A percentile compares a stretch with the other conserved stretches of the same genome.
Conservation (phyloP, 2,329 filamentous ascomycete species). For the Raffaelea arxii region DNA sequence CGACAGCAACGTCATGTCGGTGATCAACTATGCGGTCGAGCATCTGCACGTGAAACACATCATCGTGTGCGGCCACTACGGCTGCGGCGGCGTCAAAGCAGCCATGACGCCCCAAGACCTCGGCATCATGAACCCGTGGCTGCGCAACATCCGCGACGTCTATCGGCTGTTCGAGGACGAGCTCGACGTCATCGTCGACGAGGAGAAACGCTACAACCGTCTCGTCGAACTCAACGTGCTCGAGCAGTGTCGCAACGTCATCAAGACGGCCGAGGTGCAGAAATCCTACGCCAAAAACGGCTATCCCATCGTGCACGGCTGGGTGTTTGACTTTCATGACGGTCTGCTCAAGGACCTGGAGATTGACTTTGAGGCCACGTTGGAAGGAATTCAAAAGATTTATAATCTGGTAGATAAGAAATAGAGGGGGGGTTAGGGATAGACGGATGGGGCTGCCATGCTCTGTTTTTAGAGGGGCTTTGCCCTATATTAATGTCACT, state of each 20-base stretch:
- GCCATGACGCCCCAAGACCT: constrained; percentile 63
- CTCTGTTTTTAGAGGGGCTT: too few relatives aligned
- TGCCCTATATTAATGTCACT: too few relatives aligned
- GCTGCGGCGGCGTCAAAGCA: constrained; percentile 33
- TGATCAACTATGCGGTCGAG: constrained; percentile 79
- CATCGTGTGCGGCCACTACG: constrained; percentile 70
- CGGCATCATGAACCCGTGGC: constrained; percentile 63
- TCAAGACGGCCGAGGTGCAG: constrained; percentile 73
- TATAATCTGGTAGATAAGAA: constrained; percentile 26
- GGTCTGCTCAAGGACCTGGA: constrained; percentile 54
- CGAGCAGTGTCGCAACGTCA: constrained; percentile 66
- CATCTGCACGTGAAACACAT: constrained; percentile 76
- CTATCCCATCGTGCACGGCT: constrained; percentile 63
- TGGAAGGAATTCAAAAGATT: constrained; percentile 48
- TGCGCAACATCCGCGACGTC: constrained; percentile 65
- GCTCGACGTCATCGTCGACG: constrained; percentile 52
- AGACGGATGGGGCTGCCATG: too few relatives aligned
- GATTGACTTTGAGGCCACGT: constrained; percentile 42
- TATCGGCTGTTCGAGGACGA: constrained; percentile 63
- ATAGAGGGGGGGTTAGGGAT: too few relatives aligned
- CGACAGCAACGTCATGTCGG: constrained; percentile 34
- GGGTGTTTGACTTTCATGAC: constrained; percentile 62
- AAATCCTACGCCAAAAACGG: constrained; percentile 54
- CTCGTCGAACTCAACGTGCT: constrained; percentile 78
- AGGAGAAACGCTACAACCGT: constrained; percentile 52